Base-by-base conservation (phyloP, 2,329 filamentous ascomycete species). In the Aspergillus sp. region DNA sequence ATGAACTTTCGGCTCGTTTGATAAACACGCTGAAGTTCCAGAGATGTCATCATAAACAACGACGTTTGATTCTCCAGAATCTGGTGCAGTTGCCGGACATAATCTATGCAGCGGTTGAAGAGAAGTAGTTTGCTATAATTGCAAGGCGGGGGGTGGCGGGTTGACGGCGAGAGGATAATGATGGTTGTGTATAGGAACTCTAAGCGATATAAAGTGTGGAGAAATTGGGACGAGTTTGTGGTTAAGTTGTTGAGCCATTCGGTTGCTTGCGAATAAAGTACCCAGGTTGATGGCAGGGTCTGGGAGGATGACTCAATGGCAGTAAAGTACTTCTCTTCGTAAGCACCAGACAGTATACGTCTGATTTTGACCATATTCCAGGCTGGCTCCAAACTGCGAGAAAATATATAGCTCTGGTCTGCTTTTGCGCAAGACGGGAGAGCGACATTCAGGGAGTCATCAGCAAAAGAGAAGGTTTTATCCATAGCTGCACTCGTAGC, bases 121-220 rank as follows among this genome's bases (percentile, higher is more conserved):
- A 96, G 90, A 22, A 96, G 80, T 30, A 87, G 81, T 60, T 91
- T 89, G 38, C 88, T 89, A 69, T 93, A 91, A 45, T 91, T 84
- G 3, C 86, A 88, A 49, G 93, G 86, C 2, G 62, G 63, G 0
- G 90, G 89, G 3, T 89, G 86, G 45, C 89, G 83, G 1, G 87
- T 85, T 36, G 89, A 93, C 1, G 92, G 91, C 0, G 91, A 91
- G 7, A 97, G 83, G 56, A 93, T 90, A 71, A 97, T 91, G 22
- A 96, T 89, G 66, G 91, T 95, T 68, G 91, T 96, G 77, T 96
- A 98, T 47, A 93, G 84, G 42, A 96, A 76, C 70, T 99, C 95
- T 15, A 96, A 84, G 61, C 95, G 89, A 68, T 97, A 96, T 62
- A 93, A 85, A 48, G 89, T 84, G 39, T 87, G 84, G 61, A 93